Base-by-base conservation (phyloP, 371 early-diverging fungal species). In the Mortierella sp. region DNA sequence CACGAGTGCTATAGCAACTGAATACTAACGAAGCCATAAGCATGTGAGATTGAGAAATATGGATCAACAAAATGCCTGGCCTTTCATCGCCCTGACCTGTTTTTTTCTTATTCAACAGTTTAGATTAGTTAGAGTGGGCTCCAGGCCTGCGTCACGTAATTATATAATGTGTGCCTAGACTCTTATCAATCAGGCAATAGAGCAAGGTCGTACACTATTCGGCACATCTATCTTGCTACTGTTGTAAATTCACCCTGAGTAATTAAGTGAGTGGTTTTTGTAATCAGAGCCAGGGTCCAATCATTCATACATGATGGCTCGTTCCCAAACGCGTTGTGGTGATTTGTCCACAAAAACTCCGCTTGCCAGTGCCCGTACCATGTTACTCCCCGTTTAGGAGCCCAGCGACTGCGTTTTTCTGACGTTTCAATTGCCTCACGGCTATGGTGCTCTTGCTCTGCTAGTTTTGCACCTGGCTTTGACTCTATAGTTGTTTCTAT, bases 211-310 rank as follows among this genome's bases (percentile, higher is more conserved):
- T n/a, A 48, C 48, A 48, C n/a, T 15, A 21, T n/a, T 19, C n/a
- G 16, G 48, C n/a, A 48, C 6, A n/a, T n/a, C 5, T n/a, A 15
- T n/a, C 48, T 19, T 47, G 48, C n/a, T 48, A 4, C 16, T 43
- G 16, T 43, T 43, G 16, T 19, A 48, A 48, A 36, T 36, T 43
- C 15, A 43, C n/a, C n/a, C 48, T 48, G 48, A 48, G n/a, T 1
- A 48, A 48, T 43, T 48, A 6, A 36, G 36, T 36, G 36, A 6
- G 36, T 43, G 45, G 45, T 13, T 43, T 43, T 38, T 45, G 28
- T 16, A 50, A 28, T 22, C 58, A 41, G 63, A 52, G 32, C 33
- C 73, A 72, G 65, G 77, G 77, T 72, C 77, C 73, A 77, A 69
- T 77, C 69, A 58, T 69, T 72, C 33, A 59, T 53, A 28, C 77